Conservation (phyloP, 2,329 filamentous ascomycete genomes). For the Colletotrichum sp. region DNA sequence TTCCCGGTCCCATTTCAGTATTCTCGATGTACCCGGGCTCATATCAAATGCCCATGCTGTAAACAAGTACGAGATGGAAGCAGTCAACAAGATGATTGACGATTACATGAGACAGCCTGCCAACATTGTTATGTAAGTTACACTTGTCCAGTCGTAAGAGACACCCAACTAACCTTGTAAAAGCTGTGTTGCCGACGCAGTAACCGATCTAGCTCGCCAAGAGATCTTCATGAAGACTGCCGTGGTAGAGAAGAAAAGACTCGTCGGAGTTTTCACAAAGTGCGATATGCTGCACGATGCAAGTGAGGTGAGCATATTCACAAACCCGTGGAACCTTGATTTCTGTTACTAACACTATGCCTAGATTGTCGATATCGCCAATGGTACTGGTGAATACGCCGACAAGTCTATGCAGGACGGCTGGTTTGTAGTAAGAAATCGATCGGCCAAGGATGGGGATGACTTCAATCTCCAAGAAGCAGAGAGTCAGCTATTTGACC, state of each 20-base stretch:
- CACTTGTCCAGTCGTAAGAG: accelerated
- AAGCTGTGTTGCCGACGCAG: conserved; percentile 38
- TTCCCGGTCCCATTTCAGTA: conserved; percentile 38
- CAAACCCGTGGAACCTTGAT: too few species aligned
- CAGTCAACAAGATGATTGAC: conserved; percentile 34
- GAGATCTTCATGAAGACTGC: conserved; percentile 31
- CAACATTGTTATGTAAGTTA: conserved; percentile 42
- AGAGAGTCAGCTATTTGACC: conserved; percentile 32
- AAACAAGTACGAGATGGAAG: conserved; percentile 31
- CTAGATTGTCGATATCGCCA: conserved; percentile 13
- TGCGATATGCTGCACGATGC: conserved; percentile 32
- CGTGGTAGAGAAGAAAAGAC: conserved; percentile 29
- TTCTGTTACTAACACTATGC: not conserved
- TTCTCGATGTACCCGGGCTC: conserved; percentile 40
- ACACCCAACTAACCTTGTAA: accelerated
- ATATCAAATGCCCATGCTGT: conserved; percentile 28
- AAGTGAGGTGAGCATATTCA: conserved; percentile 7
- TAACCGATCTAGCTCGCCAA: conserved; percentile 33
- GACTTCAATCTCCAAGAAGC: conserved; percentile 29
- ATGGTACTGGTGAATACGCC: not conserved
- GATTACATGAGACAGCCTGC: conserved; percentile 38
- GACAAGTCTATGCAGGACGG: conserved; percentile 22
- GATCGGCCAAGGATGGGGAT: conserved; percentile 24
- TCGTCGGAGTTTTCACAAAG: conserved; percentile 43
- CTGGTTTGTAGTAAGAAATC: conserved; percentile 43